Base-by-base conservation (phyloP, 148 eudicot species). In the Limonium bicolor region DNA sequence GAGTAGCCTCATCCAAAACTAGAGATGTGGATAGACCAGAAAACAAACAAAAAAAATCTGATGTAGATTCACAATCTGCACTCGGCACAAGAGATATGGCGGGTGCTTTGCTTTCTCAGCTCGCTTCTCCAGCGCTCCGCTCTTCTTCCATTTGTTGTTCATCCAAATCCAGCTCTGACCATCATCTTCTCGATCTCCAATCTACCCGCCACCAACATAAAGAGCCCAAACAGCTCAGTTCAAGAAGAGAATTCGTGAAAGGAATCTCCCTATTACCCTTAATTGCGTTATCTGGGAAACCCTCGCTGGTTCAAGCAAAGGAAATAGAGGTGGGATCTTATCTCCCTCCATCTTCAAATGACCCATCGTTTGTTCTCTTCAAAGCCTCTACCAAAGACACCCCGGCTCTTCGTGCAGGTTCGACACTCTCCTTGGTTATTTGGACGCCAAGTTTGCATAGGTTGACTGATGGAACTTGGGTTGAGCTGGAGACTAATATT, bases 371-470 rank as follows among this genome's bases (percentile, higher is more conserved):
- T 52, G 97, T 88, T 34, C 46, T 88, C 65, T 88, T 88, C 65
- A 63, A 80, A 64, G 97, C 97, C 22, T 60, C 86, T 30, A 47
- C 83, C 34, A 88, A 80, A 47, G 97, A 88, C 64, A 88, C 97
- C 54, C 97, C 97, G 12, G 97, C 97, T 59, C 97, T 88, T 66
- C 94, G 97, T 10, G 94, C 97, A 54, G 97, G 97, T 88, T 2
- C 36, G 20, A 46, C 34, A 7, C 15, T 16, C 40, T 25, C 27
- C 11, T n/a, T 14, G 9, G 12, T 6, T 8, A 6, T 14, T 38
- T 38, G 10, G n/a, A n/a, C n/a, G n/a, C n/a, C n/a, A n/a, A n/a
- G n/a, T n/a, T n/a, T n/a, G n/a, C n/a, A n/a, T n/a, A n/a, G n/a
- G n/a, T n/a, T n/a, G n/a, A n/a, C n/a, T n/a, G n/a, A n/a, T n/a